These are phyloP conservation scores for Gracilaria domingensis DNA, from an alignment of 23 red algal genomes.

Conservation along the genomic window DNA sequence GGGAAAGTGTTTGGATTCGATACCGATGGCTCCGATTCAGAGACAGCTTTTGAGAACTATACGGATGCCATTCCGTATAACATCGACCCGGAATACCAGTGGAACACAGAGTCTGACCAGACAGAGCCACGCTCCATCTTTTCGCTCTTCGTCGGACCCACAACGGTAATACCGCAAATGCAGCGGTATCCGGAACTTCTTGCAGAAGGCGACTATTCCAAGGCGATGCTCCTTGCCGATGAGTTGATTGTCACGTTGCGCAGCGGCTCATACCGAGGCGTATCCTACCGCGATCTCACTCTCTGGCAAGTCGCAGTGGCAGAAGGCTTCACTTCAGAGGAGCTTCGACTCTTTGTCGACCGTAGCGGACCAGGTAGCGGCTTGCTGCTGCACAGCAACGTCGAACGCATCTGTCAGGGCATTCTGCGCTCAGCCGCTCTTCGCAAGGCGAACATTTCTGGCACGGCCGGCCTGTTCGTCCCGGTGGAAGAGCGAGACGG, in stretches of 20 bases:
- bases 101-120: not conserved
- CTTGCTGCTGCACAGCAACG: not conserved
- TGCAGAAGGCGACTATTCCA: constrained; percentile 21
- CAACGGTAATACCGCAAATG: constrained; percentile 40
- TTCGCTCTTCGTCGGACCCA: constrained; percentile 28
- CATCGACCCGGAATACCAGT: constrained; percentile 42
- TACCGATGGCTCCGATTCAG: constrained; percentile 14
- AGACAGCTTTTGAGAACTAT: constrained; percentile 13
- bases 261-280: constrained; percentile 25
- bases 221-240: constrained; percentile 62
- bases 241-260: constrained; percentile 28
- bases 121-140: not conserved
- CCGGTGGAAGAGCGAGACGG: constrained; percentile 45
- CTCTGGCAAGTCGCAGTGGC: constrained; percentile 43
- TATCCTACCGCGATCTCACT: constrained; percentile 40
- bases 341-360: constrained; percentile 47
- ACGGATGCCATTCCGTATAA: constrained; percentile 16
- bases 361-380: not conserved
- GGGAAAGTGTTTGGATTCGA: constrained; percentile 27
- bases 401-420: not conserved
- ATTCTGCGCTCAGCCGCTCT: not conserved
- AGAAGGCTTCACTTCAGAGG: constrained; percentile 63
- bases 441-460: not conserved
- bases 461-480: not conserved
- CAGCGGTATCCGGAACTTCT: constrained; percentile 13